Percentiles rank a stretch among this genome's conserved stretches.
These are phyloP conservation scores for Endocalyx cinctus DNA, from an alignment of 2,329 filamentous ascomycete species.

Conservation along the genomic window DNA sequence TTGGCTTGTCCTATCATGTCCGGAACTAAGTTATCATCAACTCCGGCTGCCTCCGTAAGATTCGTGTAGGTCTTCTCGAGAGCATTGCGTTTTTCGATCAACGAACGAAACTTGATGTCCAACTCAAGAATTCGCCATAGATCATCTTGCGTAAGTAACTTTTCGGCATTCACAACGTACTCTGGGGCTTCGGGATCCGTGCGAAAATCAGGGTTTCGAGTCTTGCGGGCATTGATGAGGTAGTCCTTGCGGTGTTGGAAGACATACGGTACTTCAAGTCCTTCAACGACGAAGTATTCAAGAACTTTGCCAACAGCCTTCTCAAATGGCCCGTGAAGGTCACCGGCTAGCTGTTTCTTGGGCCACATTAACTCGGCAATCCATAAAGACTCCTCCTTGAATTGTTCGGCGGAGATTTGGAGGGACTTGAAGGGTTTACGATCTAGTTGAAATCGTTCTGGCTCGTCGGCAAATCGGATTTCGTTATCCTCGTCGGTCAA, in stretches of 20 bases:
- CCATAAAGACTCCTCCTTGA: constrained; percentile 87
- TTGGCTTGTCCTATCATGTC: constrained; percentile 75
- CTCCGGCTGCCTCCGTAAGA: constrained; percentile 55
- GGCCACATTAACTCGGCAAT: constrained; percentile 86
- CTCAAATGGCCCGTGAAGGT: constrained; percentile 77
- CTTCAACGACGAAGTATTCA: constrained; percentile 90
- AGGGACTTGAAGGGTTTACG: constrained; percentile 83
- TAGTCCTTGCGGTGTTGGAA: constrained; percentile 99
- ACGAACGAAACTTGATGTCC: constrained; percentile 89
- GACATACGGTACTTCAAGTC: constrained; percentile 94
- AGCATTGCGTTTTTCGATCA: constrained; percentile 86
- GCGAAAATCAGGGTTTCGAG: constrained; percentile 52
- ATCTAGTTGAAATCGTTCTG: constrained; percentile 90
- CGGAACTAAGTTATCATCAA: constrained; percentile 72
- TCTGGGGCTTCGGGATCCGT: constrained; percentile 68
- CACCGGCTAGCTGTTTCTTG: constrained; percentile 70
- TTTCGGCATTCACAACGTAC: constrained; percentile 74
- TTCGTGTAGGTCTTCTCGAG: constrained; percentile 76
- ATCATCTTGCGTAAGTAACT: constrained; percentile 86
- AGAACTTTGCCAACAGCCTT: constrained; percentile 87
- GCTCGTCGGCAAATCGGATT: constrained; percentile 84
- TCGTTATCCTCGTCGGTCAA: constrained; percentile 92
- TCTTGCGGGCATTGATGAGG: constrained; percentile 80
- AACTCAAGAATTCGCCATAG: constrained; percentile 93
- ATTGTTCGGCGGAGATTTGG: constrained; percentile 75